Evolutionary conservation across 73 alveolate genomes (phyloP).

Genomic region (Stentor roeselii): DNA sequence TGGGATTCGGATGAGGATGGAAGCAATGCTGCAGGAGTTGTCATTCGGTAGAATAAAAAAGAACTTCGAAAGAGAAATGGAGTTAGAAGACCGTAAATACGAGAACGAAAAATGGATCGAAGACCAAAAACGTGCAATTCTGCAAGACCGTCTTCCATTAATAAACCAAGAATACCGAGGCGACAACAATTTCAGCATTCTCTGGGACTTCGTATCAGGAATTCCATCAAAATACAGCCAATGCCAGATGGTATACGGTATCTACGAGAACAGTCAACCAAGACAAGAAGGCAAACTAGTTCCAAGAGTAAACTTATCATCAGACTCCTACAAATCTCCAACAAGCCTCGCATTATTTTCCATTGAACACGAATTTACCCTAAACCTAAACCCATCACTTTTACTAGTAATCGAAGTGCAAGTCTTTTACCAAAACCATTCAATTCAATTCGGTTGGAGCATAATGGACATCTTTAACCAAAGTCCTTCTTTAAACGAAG

Average conservation of each 20-base stretch:
- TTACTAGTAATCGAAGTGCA: constrained; percentile 69
- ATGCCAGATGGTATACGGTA: constrained; percentile 70
- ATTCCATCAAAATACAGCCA: constrained; percentile 58
- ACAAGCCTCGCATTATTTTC: constrained; percentile 61
- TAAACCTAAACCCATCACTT: constrained; percentile 68
- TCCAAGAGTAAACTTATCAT: constrained; percentile 54
- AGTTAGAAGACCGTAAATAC: constrained; percentile 54
- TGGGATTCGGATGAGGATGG: constrained; percentile 77
- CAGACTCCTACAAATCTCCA: constrained; percentile 59
- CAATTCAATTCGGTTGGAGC: constrained; percentile 83
- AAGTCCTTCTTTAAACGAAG: constrained; percentile 62
- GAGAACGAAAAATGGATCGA: constrained; percentile 86
- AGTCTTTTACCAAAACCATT: constrained; percentile 54
- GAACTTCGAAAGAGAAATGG: constrained; percentile 72
- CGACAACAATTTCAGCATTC: constrained; percentile 59
- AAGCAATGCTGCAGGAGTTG: constrained; percentile 77
- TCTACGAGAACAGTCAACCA: constrained; percentile 69
- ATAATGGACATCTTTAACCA: constrained; percentile 65
- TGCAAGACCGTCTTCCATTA: constrained; percentile 65
- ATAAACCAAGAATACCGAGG: constrained; percentile 30
- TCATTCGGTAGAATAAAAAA: constrained; percentile 74
- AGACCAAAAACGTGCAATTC: constrained; percentile 67
- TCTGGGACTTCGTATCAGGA: constrained; percentile 80
- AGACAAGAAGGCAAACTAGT: constrained; percentile 76
- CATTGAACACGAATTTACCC: constrained; percentile 47